phyloP scores from a whole-genome alignment of 1,139 yeast species.

The Candida sojae region DNA sequence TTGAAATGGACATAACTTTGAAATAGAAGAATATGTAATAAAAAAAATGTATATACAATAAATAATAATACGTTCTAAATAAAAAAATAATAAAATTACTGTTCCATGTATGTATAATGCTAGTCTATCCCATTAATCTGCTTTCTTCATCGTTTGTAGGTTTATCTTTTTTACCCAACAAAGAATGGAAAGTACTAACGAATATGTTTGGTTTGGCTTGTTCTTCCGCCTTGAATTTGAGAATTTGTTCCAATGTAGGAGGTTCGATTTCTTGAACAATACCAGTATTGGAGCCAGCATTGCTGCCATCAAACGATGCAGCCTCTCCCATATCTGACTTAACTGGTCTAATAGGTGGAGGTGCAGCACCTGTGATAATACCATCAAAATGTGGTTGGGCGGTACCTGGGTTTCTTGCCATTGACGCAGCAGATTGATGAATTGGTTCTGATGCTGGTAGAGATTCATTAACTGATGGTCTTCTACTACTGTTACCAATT shows the following conservation, averaged over 20 bases:
- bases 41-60: background rate
- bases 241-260: conserved; percentile 34
- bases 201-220: conserved; percentile 8
- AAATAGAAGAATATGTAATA: conserved; percentile 8
- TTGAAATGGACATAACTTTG: conserved; percentile 21
- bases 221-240: conserved; percentile 28
- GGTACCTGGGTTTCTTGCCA: conserved; percentile 40
- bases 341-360: conserved; percentile 19
- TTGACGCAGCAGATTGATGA: conserved; percentile 37
- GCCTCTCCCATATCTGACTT: conserved; percentile 18
- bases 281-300: conserved; percentile 19
- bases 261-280: conserved; percentile 43
- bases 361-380: conserved; percentile 11
- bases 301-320: conserved; percentile 23
- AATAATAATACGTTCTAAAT: background rate
- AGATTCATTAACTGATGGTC: conserved; percentile 18
- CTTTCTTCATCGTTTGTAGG: conserved; percentile 19
- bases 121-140: conserved; percentile 10
- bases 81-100: background rate
- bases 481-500: conserved; percentile 25
- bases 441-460: conserved; percentile 18
- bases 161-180: conserved; percentile 4
- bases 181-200: background rate
- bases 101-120: background rate
- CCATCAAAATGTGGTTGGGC: conserved; percentile 25